phyloP scores from a whole-genome alignment of 495 filamentous ascomycete species.

The Stereocaulon alpinum region DNA sequence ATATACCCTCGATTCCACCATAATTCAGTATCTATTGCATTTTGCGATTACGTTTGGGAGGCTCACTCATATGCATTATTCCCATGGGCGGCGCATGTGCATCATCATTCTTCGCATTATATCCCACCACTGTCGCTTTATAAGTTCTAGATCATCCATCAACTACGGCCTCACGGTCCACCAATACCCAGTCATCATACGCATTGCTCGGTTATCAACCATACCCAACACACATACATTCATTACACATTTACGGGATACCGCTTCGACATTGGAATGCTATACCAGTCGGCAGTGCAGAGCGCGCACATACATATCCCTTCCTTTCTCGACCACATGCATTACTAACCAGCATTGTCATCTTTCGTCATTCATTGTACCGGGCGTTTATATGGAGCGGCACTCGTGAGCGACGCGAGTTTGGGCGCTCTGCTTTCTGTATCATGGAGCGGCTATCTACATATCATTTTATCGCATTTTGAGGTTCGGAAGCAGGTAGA shows the following conservation, averaged over 20 bases:
- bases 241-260: not conserved
- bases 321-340: too few relatives aligned
- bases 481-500: not conserved
- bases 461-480: not conserved
- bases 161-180: slow-evolving; percentile 1
- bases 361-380: too few relatives aligned
- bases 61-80: slow-evolving; percentile 7
- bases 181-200: not conserved
- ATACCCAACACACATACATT: not conserved
- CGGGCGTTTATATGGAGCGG: too few relatives aligned
- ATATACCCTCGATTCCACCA: not conserved
- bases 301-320: too few relatives aligned
- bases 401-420: too few relatives aligned
- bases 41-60: not conserved
- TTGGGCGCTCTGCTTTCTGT: too few relatives aligned
- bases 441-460: not conserved
- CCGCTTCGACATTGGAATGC: not conserved
- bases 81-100: slow-evolving; percentile 5
- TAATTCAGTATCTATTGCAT: not conserved
- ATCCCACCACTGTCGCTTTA: slow-evolving; percentile 5
- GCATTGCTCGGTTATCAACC: not conserved
- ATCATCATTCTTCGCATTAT: not conserved
- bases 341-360: too few relatives aligned
- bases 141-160: not conserved
- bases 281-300: not conserved